A percentile compares a stretch with the other conserved stretches of the same genome.
phyloP scores from a whole-genome alignment of 805 yeast genomes.

The Candida saitoana region DNA sequence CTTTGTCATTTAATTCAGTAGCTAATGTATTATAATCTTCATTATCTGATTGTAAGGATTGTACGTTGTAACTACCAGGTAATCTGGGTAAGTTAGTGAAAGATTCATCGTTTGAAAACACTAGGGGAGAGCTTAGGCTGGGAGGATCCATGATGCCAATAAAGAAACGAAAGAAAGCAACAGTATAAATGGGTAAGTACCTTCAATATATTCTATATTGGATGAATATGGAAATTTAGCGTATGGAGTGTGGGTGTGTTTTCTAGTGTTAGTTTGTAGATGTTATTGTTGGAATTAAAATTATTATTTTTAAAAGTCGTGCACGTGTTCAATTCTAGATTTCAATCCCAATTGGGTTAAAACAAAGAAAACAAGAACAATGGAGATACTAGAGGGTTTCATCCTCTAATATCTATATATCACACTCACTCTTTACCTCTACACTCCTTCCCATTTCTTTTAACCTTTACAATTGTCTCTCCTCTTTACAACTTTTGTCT shows the following conservation, averaged over 20 bases:
- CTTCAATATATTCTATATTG: too few species aligned
- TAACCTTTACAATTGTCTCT: too few species aligned
- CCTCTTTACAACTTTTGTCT: too few species aligned
- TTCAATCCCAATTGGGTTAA: neutral
- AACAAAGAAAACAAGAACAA: too few species aligned
- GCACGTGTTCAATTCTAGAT: neutral
- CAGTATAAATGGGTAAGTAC: neutral
- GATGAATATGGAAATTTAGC: too few species aligned
- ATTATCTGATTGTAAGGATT: constrained; percentile 10
- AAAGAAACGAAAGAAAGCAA: neutral
- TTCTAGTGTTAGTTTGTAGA: too few species aligned
- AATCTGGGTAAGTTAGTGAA: constrained; percentile 13
- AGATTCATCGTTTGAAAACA: neutral
- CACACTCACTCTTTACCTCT: too few species aligned
- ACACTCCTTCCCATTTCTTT: too few species aligned
- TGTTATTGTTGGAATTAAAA: neutral
- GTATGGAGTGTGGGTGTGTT: too few species aligned
- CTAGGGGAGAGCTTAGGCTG: neutral
- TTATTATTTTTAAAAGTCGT: neutral
- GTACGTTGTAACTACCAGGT: constrained; percentile 17
- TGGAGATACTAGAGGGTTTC: too few species aligned
- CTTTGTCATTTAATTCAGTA: constrained; percentile 10
- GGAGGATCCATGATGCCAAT: neutral
- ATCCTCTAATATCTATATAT: too few species aligned
- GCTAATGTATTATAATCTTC: constrained; percentile 10